Conservation (phyloP, 495 filamentous ascomycete species). For the Penicillium manginii region DNA sequence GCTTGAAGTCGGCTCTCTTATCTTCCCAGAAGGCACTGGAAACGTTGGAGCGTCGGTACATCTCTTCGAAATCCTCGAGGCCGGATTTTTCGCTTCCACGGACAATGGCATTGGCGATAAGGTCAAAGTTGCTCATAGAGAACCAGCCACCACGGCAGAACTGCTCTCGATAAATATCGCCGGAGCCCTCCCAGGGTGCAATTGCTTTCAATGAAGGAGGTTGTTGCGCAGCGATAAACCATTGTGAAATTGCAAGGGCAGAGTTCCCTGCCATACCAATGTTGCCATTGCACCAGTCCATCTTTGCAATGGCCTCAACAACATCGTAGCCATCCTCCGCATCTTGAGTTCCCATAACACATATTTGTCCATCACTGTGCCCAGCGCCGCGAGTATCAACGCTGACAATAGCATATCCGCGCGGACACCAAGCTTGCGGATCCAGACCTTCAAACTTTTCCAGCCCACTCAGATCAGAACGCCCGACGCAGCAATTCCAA, state of each 20-base stretch:
- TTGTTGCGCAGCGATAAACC: conserved; percentile 42
- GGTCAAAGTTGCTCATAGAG: conserved; percentile 19
- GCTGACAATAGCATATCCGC: conserved; percentile 50
- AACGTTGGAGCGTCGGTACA: conserved; percentile 29
- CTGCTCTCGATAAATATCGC: conserved; percentile 49
- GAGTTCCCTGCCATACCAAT: conserved; percentile 52
- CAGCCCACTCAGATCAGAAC: conserved; percentile 24
- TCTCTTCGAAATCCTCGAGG: conserved; percentile 35
- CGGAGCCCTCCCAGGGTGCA: conserved; percentile 51
- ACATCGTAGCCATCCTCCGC: conserved; percentile 49
- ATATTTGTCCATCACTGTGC: conserved; percentile 41
- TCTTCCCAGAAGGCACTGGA: conserved; percentile 34
- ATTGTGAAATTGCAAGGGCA: conserved; percentile 41
- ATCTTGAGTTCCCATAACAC: conserved; percentile 48
- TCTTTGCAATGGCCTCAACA: conserved; percentile 43
- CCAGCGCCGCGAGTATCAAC: conserved; percentile 47
- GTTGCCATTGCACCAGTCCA: conserved; percentile 49
- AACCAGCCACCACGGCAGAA: conserved; percentile 37
- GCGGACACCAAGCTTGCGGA: conserved; percentile 41
- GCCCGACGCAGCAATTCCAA: conserved; percentile 29
- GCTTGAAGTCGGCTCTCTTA: conserved; percentile 28
- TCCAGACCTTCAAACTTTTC: conserved; percentile 53
- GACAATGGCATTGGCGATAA: conserved; percentile 36
- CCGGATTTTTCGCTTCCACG: conserved; percentile 23
- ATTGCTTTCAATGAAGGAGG: conserved; percentile 47